Base-by-base conservation (phyloP, 1,284 basidiomycete genomes). In the Ganoderma boninense region DNA sequence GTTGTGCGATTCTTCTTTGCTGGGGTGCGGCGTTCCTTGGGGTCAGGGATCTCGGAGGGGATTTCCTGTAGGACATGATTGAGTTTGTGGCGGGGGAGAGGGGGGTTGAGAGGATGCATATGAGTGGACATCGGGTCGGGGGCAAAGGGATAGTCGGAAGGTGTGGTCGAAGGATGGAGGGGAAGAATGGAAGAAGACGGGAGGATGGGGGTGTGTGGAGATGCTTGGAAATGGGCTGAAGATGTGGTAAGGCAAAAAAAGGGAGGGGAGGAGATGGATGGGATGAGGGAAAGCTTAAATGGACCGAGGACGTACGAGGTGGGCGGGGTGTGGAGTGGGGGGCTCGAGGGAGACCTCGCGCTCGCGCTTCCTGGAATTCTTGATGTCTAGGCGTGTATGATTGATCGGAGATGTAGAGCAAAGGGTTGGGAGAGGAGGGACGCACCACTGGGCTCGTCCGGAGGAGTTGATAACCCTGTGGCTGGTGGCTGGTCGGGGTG, bases 281-380 rank as follows among this genome's bases (percentile, higher is more conserved):
- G 64, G 38, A 62, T 40, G 59, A 49, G 62, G 67, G 26, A 74
- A 74, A 74, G 70, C 18, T 67, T 71, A 70, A 74, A 78, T 66
- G 49, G 73, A 71, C 69, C 69, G 54, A 78, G 13, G 23, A 52
- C 77, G 70, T 69, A 79, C 78, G 66, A 82, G 82, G 69, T 83
- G 74, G 66, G 79, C 75, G 64, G 85, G 82, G 77, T 85, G 86
- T 23, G 90, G 87, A 18, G 88, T 86, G 16, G 82, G 83, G 65
- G 91, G 91, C 79, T 94, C 92, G 40, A 90, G 79, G 38, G 92
- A 94, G 26, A 91, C 87, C 80, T 94, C 92, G 54, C 92, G 84
- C 78, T 93, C 91, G 71, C 92, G 87, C 79, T 94, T 94, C 77
- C 77, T 71, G 0, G 79, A 78, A 16, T 43, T 74, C 71, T 74